phyloP scores from a whole-genome alignment of 177 flowering plant species.

The Tripterygium wilfordii region DNA sequence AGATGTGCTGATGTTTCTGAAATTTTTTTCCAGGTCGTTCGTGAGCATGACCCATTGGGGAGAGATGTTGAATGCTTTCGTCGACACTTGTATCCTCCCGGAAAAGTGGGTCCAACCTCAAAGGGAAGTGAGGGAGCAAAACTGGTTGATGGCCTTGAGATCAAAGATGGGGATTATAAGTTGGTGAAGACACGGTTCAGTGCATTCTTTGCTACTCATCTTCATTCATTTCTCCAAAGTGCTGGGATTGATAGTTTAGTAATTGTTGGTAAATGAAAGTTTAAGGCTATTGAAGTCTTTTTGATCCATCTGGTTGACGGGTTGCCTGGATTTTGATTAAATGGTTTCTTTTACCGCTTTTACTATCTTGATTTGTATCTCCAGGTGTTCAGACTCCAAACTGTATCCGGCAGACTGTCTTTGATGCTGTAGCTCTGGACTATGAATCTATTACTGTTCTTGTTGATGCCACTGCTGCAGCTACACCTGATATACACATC shows the following conservation, averaged over 20 bases:
- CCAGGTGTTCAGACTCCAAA: slow-evolving; percentile 98
- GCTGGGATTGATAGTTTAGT: slow-evolving; percentile 49
- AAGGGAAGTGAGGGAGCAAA: slow-evolving; percentile 80
- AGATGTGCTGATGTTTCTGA: not conserved
- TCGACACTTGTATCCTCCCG: slow-evolving; percentile 49
- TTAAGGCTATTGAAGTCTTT: not conserved
- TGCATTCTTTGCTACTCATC: slow-evolving; percentile 83
- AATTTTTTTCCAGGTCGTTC: slow-evolving; percentile 59
- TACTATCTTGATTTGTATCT: not conserved
- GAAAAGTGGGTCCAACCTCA: slow-evolving; percentile 50
- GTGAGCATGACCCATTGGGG: slow-evolving; percentile 87
- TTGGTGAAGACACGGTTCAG: slow-evolving; percentile 89
- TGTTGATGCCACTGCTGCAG: slow-evolving; percentile 93
- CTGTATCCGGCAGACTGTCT: slow-evolving; percentile 92
- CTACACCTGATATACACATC: slow-evolving; percentile 64
- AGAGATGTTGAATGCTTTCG: slow-evolving; percentile 90
- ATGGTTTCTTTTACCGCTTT: not conserved
- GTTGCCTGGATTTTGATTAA: not conserved
- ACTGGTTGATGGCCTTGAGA: slow-evolving; percentile 74
- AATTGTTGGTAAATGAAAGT: slow-evolving; percentile 48
- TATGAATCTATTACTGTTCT: slow-evolving; percentile 68
- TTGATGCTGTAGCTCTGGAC: slow-evolving; percentile 89
- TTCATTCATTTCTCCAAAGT: slow-evolving; percentile 61
- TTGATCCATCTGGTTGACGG: not conserved
- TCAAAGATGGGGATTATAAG: slow-evolving; percentile 78